Percentiles rank a stretch among this genome's conserved stretches.
Evolutionary conservation across 257 asterid species (phyloP).

Genomic region (Marsdenia floribunda): DNA sequence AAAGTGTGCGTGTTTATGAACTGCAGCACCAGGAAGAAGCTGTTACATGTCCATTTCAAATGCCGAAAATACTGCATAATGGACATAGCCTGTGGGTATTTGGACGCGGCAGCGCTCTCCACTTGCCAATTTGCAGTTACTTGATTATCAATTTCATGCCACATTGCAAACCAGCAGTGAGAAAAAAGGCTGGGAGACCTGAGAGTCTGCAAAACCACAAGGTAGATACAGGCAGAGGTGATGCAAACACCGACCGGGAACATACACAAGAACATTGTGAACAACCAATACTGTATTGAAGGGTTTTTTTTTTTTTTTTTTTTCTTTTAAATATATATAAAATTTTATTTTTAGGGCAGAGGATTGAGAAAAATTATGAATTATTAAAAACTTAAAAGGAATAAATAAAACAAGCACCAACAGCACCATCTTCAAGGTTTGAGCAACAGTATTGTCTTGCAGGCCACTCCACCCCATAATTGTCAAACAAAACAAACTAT

Average conservation of each 20-base stretch:
- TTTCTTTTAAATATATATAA: no score
- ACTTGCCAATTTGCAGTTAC: not conserved
- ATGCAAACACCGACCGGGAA: not conserved
- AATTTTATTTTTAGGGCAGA: no score
- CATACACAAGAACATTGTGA: not conserved
- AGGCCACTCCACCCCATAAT: not conserved
- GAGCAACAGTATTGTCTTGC: not conserved
- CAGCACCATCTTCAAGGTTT: not conserved
- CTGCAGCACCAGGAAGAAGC: no score
- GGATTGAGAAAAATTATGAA: no score
- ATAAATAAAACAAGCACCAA: not conserved
- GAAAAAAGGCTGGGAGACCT: not conserved
- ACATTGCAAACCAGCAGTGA: not conserved
- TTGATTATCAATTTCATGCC: not conserved
- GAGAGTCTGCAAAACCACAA: not conserved
- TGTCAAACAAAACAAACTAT: no score
- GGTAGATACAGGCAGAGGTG: not conserved
- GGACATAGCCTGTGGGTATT: no score
- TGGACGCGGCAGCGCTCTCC: not conserved
- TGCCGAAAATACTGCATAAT: no score
- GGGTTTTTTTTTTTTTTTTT: no score
- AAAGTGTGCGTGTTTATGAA: no score
- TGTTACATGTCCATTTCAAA: no score
- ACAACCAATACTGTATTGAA: no score
- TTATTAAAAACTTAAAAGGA: not conserved